These are phyloP conservation scores for Escovopsis sp. DNA, from an alignment of 2,329 filamentous ascomycete species.

Conservation along the genomic window DNA sequence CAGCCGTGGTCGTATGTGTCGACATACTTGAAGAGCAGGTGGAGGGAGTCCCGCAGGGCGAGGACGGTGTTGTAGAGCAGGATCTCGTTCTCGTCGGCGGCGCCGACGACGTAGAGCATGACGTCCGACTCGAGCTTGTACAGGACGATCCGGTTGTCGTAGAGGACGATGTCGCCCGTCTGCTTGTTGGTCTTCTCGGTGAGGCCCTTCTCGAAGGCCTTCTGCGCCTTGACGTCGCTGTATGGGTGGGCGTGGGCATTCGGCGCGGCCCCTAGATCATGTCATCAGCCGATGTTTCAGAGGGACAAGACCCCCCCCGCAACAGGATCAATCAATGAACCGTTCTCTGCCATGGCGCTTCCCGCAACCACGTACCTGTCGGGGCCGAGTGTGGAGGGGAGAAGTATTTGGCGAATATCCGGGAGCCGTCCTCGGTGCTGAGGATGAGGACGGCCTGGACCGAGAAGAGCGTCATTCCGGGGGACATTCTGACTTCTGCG, in stretches of 20 bases:
- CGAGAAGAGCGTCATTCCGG: slow-evolving; percentile 60
- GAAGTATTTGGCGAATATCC: slow-evolving; percentile 94
- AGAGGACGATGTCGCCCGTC: slow-evolving; percentile 88
- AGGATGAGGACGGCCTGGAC: slow-evolving; percentile 67
- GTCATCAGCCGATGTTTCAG: too few species aligned
- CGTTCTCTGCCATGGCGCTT: too few species aligned
- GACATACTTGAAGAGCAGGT: slow-evolving; percentile 77
- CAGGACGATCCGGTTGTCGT: slow-evolving; percentile 89
- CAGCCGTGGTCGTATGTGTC: too few species aligned
- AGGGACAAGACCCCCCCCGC: too few species aligned
- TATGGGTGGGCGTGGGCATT: slow-evolving; percentile 61
- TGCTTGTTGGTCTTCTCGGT: slow-evolving; percentile 94
- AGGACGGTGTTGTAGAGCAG: slow-evolving; percentile 89
- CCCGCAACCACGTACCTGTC: slow-evolving; percentile 20
- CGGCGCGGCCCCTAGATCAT: slow-evolving; percentile 27
- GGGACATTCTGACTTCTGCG: slow-evolving; percentile 42
- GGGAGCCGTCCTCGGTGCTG: slow-evolving; percentile 72
- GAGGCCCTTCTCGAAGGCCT: slow-evolving; percentile 90
- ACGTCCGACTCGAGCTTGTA: slow-evolving; percentile 98
- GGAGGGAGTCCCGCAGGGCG: slow-evolving; percentile 76
- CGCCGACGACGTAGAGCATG: slow-evolving; percentile 87
- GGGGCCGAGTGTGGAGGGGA: slow-evolving; percentile 36
- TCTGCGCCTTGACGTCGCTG: slow-evolving; percentile 80
- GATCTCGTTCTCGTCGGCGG: slow-evolving; percentile 90
- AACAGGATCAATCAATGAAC: background rate